These are phyloP conservation scores for Quambalaria eucalypti DNA, from an alignment of 1,284 basidiomycete genomes.

Conservation along the genomic window DNA sequence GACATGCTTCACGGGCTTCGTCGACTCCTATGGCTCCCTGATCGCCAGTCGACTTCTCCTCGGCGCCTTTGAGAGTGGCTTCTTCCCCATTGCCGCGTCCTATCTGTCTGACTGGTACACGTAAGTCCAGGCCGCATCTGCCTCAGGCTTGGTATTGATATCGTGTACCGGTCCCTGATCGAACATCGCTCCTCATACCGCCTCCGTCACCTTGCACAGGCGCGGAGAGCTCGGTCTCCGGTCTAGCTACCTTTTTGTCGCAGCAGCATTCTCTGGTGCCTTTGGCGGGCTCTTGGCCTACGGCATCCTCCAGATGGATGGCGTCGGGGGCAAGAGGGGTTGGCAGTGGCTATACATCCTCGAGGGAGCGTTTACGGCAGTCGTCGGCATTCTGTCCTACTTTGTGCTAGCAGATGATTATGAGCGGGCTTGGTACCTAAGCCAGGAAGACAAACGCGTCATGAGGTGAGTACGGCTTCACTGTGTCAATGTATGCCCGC, in stretches of 20 bases:
- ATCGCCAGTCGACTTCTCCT: conserved; percentile 26
- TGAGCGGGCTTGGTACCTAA: conserved; percentile 54
- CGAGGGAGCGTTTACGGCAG: conserved; percentile 55
- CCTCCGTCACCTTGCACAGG: no score
- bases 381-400: conserved; percentile 53
- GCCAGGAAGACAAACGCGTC: conserved; percentile 31
- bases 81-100: conserved; percentile 25
- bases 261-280: conserved; percentile 16
- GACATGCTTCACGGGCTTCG: conserved; percentile 1
- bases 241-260: conserved; percentile 37
- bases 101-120: conserved; percentile 27
- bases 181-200: neutral
- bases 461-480: no score
- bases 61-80: conserved; percentile 26
- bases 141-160: no score
- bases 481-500: conserved; percentile 12
- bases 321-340: neutral
- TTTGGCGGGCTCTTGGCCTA: conserved; percentile 18
- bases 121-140: no score
- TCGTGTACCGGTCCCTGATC: neutral
- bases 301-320: conserved; percentile 2
- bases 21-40: conserved; percentile 12
- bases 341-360: conserved; percentile 26
- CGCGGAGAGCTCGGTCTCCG: conserved; percentile 31
- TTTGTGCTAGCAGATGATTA: conserved; percentile 58